These are phyloP conservation scores for Boletus rubroflammeus DNA, from an alignment of 768 basidiomycete species.

Conservation along the genomic window DNA sequence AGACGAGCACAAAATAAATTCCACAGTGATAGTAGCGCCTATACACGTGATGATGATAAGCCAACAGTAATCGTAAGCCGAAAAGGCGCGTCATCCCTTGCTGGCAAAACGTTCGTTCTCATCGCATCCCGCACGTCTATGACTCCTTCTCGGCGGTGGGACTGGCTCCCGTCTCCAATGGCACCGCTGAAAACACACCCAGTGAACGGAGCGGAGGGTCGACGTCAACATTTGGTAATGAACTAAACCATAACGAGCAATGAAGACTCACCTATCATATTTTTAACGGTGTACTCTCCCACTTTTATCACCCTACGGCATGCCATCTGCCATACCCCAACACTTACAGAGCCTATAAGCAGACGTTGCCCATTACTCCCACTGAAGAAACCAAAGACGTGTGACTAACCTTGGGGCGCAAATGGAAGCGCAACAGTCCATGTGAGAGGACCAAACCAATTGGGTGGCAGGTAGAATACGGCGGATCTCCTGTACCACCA, in stretches of 20 bases:
- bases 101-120: not conserved
- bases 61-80: not conserved
- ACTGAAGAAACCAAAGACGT: not conserved
- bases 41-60: conserved; percentile 19
- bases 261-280: conserved; percentile 43
- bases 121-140: conserved; percentile 8
- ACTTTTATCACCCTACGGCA: conserved; percentile 80
- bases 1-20: not conserved
- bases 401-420: conserved; percentile 71
- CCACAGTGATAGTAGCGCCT: conserved; percentile 6
- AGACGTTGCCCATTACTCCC: not conserved
- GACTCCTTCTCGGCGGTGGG: conserved; percentile 17
- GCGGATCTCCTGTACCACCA: conserved; percentile 91
- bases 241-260: conserved; percentile 2
- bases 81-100: not conserved
- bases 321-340: conserved; percentile 94
- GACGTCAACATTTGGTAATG: not conserved
- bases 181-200: conserved; percentile 4
- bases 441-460: conserved; percentile 84
- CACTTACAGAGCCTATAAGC: conserved; percentile 78
- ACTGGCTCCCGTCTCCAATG: conserved; percentile 12
- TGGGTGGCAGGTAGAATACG: conserved; percentile 88
- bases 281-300: conserved; percentile 70
- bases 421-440: conserved; percentile 92
- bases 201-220: not conserved